Conservation (phyloP, 2,329 filamentous ascomycete genomes). For the Penicillium sp. region DNA sequence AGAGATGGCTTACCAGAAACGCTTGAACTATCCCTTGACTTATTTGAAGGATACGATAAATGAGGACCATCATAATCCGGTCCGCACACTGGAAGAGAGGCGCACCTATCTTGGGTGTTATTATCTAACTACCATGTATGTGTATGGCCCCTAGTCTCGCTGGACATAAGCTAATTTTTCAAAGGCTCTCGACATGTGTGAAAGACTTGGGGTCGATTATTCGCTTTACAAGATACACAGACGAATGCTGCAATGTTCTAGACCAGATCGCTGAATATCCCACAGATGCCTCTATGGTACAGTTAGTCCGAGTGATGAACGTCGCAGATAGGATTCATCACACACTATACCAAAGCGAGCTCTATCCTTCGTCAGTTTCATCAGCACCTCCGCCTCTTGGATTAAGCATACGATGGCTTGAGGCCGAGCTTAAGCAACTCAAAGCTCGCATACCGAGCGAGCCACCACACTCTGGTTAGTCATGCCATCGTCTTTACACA, state of each 20-base stretch:
- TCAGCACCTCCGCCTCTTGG: conserved; percentile 23
- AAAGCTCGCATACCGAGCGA: conserved; percentile 15
- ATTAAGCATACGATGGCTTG: conserved; percentile 46
- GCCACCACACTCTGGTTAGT: conserved; percentile 17
- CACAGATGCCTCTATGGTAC: conserved; percentile 49
- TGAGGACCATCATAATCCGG: conserved; percentile 30
- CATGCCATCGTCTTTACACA: neutral
- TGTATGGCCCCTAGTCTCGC: neutral
- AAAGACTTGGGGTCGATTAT: conserved; percentile 51
- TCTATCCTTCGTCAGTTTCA: conserved; percentile 12
- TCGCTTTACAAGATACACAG: conserved; percentile 55
- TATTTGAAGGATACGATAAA: conserved; percentile 12
- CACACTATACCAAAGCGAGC: conserved; percentile 22
- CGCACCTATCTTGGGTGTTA: conserved; percentile 56
- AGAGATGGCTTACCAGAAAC: conserved; percentile 7
- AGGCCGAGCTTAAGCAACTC: conserved; percentile 40
- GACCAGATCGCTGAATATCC: conserved; percentile 48
- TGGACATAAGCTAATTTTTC: neutral
- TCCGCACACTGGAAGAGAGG: conserved; percentile 54
- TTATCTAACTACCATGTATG: conserved; percentile 56
- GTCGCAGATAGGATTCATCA: conserved; percentile 53
- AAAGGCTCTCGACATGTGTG: conserved; percentile 33
- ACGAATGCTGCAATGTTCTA: conserved; percentile 52
- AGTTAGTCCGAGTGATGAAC: conserved; percentile 52
- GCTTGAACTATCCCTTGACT: conserved; percentile 9